Evolutionary conservation across 306 rosid genomes (phyloP).

Genomic region (Sesbania bispinosa): DNA sequence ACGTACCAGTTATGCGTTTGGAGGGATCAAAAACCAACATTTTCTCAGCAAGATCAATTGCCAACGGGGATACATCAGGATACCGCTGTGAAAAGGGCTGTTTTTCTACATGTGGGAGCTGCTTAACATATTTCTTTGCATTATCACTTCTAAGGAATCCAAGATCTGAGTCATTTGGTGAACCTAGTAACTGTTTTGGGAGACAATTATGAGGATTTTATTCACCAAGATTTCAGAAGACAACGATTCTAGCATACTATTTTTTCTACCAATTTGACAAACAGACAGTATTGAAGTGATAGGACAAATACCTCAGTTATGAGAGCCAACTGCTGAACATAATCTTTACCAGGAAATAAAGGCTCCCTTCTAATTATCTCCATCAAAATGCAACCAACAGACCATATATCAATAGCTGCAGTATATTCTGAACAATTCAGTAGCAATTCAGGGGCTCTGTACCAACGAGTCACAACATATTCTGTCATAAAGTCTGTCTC

Average conservation of each 20-base stretch:
- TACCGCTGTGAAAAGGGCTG: slow-evolving; percentile 56
- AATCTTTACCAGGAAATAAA: slow-evolving; percentile 52
- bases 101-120: slow-evolving; percentile 73
- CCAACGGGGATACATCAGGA: slow-evolving; percentile 69
- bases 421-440: slow-evolving; percentile 50
- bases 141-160: slow-evolving; percentile 93
- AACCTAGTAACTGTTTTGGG: slow-evolving; percentile 68
- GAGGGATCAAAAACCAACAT: slow-evolving; percentile 90
- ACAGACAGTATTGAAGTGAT: neutral
- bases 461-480: slow-evolving; percentile 57
- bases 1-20: slow-evolving; percentile 82
- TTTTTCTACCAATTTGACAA: neutral
- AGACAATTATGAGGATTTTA: slow-evolving; percentile 14
- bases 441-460: slow-evolving; percentile 54
- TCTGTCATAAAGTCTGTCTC: slow-evolving; percentile 54
- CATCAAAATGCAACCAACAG: slow-evolving; percentile 57
- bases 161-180: slow-evolving; percentile 84
- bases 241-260: neutral
- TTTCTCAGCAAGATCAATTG: slow-evolving; percentile 86
- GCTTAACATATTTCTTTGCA: slow-evolving; percentile 90
- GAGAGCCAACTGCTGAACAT: slow-evolving; percentile 48
- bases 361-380: slow-evolving; percentile 48
- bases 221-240: slow-evolving; percentile 2
- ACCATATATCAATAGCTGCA: slow-evolving; percentile 57
- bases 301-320: slow-evolving; percentile 39